phyloP scores from a whole-genome alignment of 192 early-diverging fungal genomes.

The Nowakowskiella sp. region DNA sequence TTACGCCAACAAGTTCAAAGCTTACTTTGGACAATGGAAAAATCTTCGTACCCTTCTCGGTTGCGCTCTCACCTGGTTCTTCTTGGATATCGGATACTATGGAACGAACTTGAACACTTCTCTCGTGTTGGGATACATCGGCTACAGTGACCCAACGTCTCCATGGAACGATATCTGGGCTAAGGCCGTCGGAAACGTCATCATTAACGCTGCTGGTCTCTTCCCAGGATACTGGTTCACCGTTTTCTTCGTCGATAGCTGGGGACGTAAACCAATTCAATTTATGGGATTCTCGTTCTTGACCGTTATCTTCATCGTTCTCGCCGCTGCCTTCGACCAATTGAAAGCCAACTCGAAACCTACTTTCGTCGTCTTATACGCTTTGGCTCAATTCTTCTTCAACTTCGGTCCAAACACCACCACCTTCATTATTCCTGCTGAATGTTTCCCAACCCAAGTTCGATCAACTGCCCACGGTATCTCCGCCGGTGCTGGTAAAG shows the following conservation, averaged over 20 bases:
- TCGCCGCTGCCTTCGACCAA: constrained; percentile 16
- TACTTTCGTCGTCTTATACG: constrained; percentile 39
- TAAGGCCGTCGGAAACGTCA: constrained; percentile 77
- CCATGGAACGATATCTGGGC: constrained; percentile 46
- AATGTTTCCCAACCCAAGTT: constrained; percentile 66
- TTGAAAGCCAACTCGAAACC: constrained; percentile 18
- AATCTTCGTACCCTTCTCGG: constrained; percentile 68
- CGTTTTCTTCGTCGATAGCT: constrained; percentile 77
- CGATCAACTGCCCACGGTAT: constrained; percentile 73
- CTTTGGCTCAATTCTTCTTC: constrained; percentile 62
- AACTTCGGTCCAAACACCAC: constrained; percentile 96
- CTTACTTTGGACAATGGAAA: constrained; percentile 69
- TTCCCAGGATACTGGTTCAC: constrained; percentile 96
- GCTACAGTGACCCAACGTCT: constrained; percentile 25
- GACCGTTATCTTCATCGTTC: constrained; percentile 61
- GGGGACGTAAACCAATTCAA: constrained; percentile 91
- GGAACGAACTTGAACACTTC: constrained; percentile 23
- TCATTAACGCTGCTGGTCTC: constrained; percentile 75
- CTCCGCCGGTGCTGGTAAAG: constrained; percentile 68
- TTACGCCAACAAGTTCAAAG: neutral
- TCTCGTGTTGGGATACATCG: constrained; percentile 13
- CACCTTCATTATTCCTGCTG: constrained; percentile 70
- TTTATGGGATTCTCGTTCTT: constrained; percentile 78
- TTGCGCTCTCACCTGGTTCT: constrained; percentile 37
- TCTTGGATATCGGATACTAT: constrained; percentile 44